A percentile compares a stretch with the other conserved stretches of the same genome.
Conservation (phyloP, 2,329 filamentous ascomycete species). For the Xylaria sp. region DNA sequence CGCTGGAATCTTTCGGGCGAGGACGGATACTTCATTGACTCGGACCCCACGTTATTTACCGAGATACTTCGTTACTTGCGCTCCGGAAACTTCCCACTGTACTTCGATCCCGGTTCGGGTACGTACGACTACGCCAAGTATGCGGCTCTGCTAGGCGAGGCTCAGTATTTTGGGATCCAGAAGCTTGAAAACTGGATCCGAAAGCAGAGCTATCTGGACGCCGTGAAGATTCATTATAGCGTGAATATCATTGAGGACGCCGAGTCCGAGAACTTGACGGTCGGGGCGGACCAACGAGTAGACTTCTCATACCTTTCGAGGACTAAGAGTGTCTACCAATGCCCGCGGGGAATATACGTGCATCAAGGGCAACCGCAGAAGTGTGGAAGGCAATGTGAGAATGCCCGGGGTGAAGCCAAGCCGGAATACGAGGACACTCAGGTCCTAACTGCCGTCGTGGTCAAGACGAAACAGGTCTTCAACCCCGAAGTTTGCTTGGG, state of each 20-base stretch:
- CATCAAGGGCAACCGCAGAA: slow-evolving; percentile 38
- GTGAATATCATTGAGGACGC: neutral
- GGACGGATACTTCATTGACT: slow-evolving; percentile 52
- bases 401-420: neutral
- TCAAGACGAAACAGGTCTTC: slow-evolving; percentile 16
- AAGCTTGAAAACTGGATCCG: slow-evolving; percentile 49
- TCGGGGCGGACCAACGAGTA: neutral
- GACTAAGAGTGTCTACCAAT: slow-evolving; percentile 56
- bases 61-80: slow-evolving; percentile 52
- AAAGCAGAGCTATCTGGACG: slow-evolving; percentile 39
- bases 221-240: slow-evolving; percentile 35
- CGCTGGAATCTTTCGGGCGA: slow-evolving; percentile 39
- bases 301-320: slow-evolving; percentile 29
- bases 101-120: slow-evolving; percentile 46
- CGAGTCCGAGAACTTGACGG: no score
- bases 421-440: slow-evolving; percentile 20
- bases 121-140: slow-evolving; percentile 51
- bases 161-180: slow-evolving; percentile 49
- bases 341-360: slow-evolving; percentile 40
- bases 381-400: slow-evolving; percentile 35
- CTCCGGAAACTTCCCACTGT: slow-evolving; percentile 48
- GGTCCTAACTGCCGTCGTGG: slow-evolving; percentile 9
- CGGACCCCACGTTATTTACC: slow-evolving; percentile 50
- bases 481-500: slow-evolving; percentile 22
- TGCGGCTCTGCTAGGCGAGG: slow-evolving; percentile 47